Evolutionary conservation across 768 basidiomycete genomes (phyloP), one percentile per base, ranked within the genome.

Genomic region (Naganishia vishniacii): DNA sequence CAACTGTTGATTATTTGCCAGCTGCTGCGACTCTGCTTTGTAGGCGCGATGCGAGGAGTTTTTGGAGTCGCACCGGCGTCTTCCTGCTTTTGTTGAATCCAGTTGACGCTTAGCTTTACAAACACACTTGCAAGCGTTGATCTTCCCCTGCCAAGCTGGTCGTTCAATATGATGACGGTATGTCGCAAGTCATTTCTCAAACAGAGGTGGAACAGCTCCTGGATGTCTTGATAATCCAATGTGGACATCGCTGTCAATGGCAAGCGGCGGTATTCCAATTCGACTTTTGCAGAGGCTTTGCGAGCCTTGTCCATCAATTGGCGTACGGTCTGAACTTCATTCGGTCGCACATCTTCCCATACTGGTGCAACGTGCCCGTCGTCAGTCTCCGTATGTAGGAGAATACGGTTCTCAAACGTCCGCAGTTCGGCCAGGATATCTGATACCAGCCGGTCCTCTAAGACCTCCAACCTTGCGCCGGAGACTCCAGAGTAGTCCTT

Each of bases 401-500:
- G 81, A 0, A 98, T 77, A 49, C 89, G 90, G 67, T 91, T 91
- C 28, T 88, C 89, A 73, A 94, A 94, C 11, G 85, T 79, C 37
- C 83, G 80, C 31, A 97, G 77, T 74, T 99, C 95, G 1, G 86
- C 80, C 37, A 90, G 78, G 11, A 98, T 88, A 77, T 99, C 95
- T 58, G 87, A 85, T 68, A 85, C 85, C 7, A 99, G 82, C 28
- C 94, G 82, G 62, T 93, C 89, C 75, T 99, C 95, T 29, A 98
- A 81, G 2, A 87, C 82, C 75, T 98, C 95, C 48, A 98, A 78
- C 13, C 95, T 84, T 28, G 86, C 85, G 3, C 89, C 84, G 0
- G 93, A 94, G 58, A 99, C 98, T 3, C 95, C 95, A 47, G 91
- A 89, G 78, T 92, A 97, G 77, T 95, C 92, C 82, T 93, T 95